A percentile compares a stretch with the other conserved stretches of the same genome.
These are phyloP conservation scores for Actinomucor elegans DNA, from an alignment of 371 early-diverging fungal species.

Conservation along the genomic window DNA sequence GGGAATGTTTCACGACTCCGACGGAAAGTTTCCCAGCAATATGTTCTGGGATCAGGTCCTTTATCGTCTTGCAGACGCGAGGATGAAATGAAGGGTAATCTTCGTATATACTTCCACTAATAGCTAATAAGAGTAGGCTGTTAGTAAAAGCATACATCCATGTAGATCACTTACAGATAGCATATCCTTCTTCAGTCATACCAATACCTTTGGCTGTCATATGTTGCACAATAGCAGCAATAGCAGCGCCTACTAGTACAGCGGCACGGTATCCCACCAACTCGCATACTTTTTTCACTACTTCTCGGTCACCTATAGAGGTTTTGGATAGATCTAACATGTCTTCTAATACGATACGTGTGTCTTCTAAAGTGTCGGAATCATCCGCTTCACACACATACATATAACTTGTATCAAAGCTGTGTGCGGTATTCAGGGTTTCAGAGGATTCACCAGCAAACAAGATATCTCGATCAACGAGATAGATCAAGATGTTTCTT, in stretches of 20 bases:
- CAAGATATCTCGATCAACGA: constrained; percentile 74
- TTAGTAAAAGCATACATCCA: no score
- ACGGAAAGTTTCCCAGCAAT: constrained; percentile 67
- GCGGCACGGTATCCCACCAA: constrained; percentile 71
- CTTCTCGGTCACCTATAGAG: constrained; percentile 62
- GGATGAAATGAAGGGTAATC: constrained; percentile 84
- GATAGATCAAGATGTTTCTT: constrained; percentile 75
- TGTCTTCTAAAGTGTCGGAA: constrained; percentile 55
- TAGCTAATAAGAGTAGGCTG: constrained; percentile 20
- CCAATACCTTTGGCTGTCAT: constrained; percentile 41
- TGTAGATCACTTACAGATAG: constrained; percentile 68
- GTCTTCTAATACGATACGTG: constrained; percentile 63
- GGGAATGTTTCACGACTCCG: constrained; percentile 71
- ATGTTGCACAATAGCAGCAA: constrained; percentile 65
- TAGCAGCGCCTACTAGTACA: constrained; percentile 62
- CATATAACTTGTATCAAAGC: constrained; percentile 81
- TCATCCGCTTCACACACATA: constrained; percentile 51
- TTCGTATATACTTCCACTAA: constrained; percentile 86
- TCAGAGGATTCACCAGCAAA: constrained; percentile 70
- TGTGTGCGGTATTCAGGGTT: constrained; percentile 61
- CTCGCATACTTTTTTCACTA: constrained; percentile 68
- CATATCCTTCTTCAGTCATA: constrained; percentile 55
- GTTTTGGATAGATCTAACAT: constrained; percentile 49
- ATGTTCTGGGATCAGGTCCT: constrained; percentile 74
- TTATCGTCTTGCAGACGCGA: constrained; percentile 71